Base-by-base conservation (phyloP, 495 filamentous ascomycete genomes). In the Hypoxylon perforatum region DNA sequence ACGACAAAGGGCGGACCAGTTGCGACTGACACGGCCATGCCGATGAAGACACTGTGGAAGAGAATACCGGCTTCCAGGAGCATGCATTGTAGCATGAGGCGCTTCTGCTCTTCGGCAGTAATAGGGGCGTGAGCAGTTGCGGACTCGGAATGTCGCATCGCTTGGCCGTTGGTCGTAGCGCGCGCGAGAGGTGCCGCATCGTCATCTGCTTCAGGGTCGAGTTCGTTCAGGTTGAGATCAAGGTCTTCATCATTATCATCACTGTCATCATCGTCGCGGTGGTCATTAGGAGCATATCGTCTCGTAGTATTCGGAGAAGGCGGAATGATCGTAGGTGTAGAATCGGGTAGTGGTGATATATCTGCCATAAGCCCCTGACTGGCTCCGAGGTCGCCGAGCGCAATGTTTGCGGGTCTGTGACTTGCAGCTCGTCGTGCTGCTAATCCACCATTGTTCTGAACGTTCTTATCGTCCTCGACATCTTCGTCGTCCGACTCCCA, bases 21-120 rank as follows among this genome's bases (percentile, higher is more conserved):
- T 5, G 92, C 88, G 8, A 94, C 92, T n/a, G 88, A 91, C 30
- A 96, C 78, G 3, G 92, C 91, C 90, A 96, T 94, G 42, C 92
- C 92, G 69, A 96, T 96, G 70, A 96, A 96, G 38, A 96, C 85
- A 65, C 88, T 91, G 77, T 96, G 92, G 69, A 94, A 94, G 2
- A 96, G 80, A 65, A 96, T 94, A 15, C 92, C 92, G 6, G 91
- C 90, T 76, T 96, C 92, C 23, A 96, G 83, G 8, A 96, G 83
- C 11, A 92, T 80, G 63, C 90, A 92, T 71, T 96, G 92, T 17
- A 94, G 80, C 60, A 93, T 83, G 57, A 89, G 85, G 15, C 88
- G 86, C 51, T 81, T 84, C 36, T 82, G 82, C 33, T 81, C 77
- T 63, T 85, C 82, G 4, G 75, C 62, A 23, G 73, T 70, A 8